Conservation (phyloP, 176 grass and related monocot genomes). For the Thalia dealbata region DNA sequence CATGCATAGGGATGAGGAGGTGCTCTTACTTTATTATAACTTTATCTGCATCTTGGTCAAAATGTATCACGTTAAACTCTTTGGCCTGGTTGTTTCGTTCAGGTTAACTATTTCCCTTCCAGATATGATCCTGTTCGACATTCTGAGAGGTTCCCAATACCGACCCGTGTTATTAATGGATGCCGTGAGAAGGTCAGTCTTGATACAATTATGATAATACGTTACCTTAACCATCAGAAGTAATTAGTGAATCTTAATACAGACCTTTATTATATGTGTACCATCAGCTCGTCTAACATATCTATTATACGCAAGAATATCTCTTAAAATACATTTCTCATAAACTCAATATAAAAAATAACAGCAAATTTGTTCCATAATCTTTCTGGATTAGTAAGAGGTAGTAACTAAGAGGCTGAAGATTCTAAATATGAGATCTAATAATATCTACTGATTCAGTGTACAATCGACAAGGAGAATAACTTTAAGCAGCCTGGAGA, state of each 20-base stretch:
- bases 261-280: too few relatives aligned
- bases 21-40: neutral
- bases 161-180: neutral
- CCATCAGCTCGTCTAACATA: too few relatives aligned
- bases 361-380: too few relatives aligned
- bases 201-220: neutral
- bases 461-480: conserved; percentile 9
- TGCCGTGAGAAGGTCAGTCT: conserved; percentile 7
- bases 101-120: conserved; percentile 25
- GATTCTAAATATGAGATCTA: neutral
- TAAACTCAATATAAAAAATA: too few relatives aligned
- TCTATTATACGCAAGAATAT: too few relatives aligned
- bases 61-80: neutral
- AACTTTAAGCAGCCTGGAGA: conserved; percentile 24
- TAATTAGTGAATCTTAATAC: too few relatives aligned
- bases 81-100: neutral
- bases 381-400: too few relatives aligned
- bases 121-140: conserved; percentile 13
- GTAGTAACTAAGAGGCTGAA: too few relatives aligned
- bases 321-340: too few relatives aligned
- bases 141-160: conserved; percentile 14
- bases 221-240: too few relatives aligned
- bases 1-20: conserved; percentile 23
- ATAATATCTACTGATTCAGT: neutral
- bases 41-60: neutral